Conservation (phyloP, 306 rosid species). For the Alnus glutinosa region DNA sequence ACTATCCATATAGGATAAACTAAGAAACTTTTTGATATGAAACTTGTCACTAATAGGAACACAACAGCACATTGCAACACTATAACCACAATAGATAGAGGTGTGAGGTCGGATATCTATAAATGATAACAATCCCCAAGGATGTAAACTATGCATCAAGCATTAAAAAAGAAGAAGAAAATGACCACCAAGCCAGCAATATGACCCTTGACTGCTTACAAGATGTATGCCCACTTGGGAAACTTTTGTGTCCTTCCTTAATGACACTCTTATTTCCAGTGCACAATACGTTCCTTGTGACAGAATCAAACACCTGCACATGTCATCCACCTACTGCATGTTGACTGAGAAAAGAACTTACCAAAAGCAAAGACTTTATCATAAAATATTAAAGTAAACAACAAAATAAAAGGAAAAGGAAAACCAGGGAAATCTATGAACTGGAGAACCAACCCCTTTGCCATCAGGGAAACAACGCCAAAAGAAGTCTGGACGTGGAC, state of each 20-base stretch:
- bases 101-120: background rate
- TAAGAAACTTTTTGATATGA: conserved; percentile 3
- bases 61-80: conserved; percentile 1
- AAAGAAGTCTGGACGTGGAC: conserved; percentile 95
- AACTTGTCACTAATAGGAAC: conserved; percentile 7
- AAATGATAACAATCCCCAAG: background rate
- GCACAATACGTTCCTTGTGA: conserved; percentile 60
- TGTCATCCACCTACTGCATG: conserved; percentile 23
- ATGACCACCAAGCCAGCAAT: conserved; percentile 11
- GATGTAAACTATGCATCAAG: conserved; percentile 14
- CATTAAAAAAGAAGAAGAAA: too few relatives aligned
- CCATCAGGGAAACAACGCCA: conserved; percentile 99
- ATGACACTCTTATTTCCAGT: conserved; percentile 62
- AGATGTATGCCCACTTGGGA: conserved; percentile 96
- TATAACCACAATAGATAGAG: too few relatives aligned
- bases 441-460: conserved; percentile 55
- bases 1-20: background rate
- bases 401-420: conserved; percentile 6
- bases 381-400: background rate
- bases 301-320: conserved; percentile 63
- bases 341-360: conserved; percentile 25
- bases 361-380: conserved; percentile 20
- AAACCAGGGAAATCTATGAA: conserved; percentile 11
- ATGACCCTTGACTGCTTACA: conserved; percentile 51
- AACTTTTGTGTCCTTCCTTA: conserved; percentile 96